These are phyloP conservation scores for Cercophora samala DNA, from an alignment of 495 filamentous ascomycete species.

Conservation along the genomic window DNA sequence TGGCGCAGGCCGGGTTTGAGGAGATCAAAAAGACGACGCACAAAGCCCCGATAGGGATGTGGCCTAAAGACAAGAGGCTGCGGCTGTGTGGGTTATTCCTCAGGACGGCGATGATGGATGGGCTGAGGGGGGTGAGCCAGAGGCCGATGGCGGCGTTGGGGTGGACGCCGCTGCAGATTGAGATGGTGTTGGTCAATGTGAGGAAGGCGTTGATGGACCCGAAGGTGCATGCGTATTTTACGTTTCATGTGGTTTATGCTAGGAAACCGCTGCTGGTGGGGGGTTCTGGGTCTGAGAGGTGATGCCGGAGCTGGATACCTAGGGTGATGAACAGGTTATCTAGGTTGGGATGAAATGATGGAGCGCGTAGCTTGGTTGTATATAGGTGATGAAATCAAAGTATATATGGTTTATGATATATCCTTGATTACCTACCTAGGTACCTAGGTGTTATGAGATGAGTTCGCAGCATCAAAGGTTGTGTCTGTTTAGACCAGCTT, in stretches of 20 bases:
- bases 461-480: no score
- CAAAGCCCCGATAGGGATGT: conserved; percentile 36
- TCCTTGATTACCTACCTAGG: no score
- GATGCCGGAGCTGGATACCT: no score
- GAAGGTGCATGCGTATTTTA: conserved; percentile 34
- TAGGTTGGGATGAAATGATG: no score
- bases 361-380: no score
- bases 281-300: not conserved
- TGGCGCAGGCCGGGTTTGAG: conserved; percentile 34
- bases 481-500: no score
- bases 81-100: conserved; percentile 35
- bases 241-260: conserved; percentile 33
- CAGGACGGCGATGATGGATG: conserved; percentile 37
- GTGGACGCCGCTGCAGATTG: conserved; percentile 39
- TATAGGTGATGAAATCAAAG: no score
- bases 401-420: no score
- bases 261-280: conserved; percentile 28
- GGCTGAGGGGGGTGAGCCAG: conserved; percentile 32
- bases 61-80: conserved; percentile 34
- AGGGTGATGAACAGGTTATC: not conserved
- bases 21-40: conserved; percentile 23
- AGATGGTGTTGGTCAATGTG: conserved; percentile 41
- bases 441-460: no score
- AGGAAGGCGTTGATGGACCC: conserved; percentile 34
- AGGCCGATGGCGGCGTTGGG: conserved; percentile 34